Evolutionary conservation across 2,329 filamentous ascomycete species (phyloP).

Genomic region (Beauveria bassiana): DNA sequence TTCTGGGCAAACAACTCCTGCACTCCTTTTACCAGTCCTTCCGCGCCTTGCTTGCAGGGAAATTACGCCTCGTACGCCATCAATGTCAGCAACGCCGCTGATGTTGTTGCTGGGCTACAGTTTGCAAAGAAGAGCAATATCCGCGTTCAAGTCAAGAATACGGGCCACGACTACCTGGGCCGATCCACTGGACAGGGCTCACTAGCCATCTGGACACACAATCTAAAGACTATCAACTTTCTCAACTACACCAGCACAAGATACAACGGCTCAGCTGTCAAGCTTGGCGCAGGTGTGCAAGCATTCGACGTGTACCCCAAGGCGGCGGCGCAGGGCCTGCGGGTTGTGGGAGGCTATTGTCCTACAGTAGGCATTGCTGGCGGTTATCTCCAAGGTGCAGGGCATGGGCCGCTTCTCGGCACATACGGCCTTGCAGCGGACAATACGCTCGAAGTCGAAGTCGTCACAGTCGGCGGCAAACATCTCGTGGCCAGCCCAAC

Average conservation of each 20-base stretch:
- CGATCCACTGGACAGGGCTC: slow-evolving; percentile 32
- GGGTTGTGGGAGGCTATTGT: slow-evolving; percentile 48
- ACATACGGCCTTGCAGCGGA: slow-evolving; percentile 53
- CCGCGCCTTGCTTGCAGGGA: slow-evolving; percentile 33
- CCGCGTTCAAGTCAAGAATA: slow-evolving; percentile 28
- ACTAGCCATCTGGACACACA: slow-evolving; percentile 32
- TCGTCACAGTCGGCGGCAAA: slow-evolving; percentile 44
- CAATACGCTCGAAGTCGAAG: slow-evolving; percentile 47
- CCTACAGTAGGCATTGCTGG: slow-evolving; percentile 49
- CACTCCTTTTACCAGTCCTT: slow-evolving; percentile 29
- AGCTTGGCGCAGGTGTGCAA: slow-evolving; percentile 45
- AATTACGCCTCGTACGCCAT: slow-evolving; percentile 34
- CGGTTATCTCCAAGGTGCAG: slow-evolving; percentile 54
- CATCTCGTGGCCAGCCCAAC: slow-evolving; percentile 38
- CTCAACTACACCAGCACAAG: slow-evolving; percentile 18
- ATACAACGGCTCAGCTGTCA: slow-evolving; percentile 46
- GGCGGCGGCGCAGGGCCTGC: slow-evolving; percentile 36
- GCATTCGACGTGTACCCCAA: slow-evolving; percentile 37
- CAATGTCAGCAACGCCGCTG: slow-evolving; percentile 21
- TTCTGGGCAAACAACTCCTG: slow-evolving; percentile 31
- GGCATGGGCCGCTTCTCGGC: slow-evolving; percentile 46
- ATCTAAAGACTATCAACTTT: slow-evolving; percentile 33
- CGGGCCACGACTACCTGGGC: slow-evolving; percentile 25
- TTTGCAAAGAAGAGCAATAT: slow-evolving; percentile 32
- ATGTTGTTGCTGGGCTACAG: slow-evolving; percentile 25